These are phyloP conservation scores for Xylaria grammica DNA, from an alignment of 495 filamentous ascomycete species.

Conservation along the genomic window DNA sequence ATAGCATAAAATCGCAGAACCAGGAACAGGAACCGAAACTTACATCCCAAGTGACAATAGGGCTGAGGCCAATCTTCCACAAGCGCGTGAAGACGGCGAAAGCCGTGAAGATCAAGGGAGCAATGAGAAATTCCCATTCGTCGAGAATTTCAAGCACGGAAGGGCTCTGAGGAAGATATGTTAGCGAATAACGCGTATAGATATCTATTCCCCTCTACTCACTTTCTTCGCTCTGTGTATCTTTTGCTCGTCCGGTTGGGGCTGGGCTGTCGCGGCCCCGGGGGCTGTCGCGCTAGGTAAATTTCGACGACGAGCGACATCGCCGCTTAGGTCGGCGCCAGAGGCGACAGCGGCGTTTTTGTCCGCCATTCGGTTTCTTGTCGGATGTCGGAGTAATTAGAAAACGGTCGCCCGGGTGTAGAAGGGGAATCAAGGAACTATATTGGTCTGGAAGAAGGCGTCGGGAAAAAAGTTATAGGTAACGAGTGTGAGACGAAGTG, in stretches of 20 bases:
- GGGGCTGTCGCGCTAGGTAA: constrained; percentile 57
- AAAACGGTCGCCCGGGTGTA: background rate
- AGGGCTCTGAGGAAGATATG: constrained; percentile 41
- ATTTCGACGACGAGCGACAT: constrained; percentile 78
- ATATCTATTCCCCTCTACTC: constrained; percentile 18
- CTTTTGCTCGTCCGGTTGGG: constrained; percentile 69
- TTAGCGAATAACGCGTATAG: constrained; percentile 10
- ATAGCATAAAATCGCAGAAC: background rate
- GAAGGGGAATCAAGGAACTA: background rate
- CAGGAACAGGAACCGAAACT: constrained; percentile 39
- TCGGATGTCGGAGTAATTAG: constrained; percentile 1
- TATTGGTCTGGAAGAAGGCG: constrained; percentile 9
- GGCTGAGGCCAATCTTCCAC: constrained; percentile 92
- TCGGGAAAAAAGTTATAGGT: constrained; percentile 22
- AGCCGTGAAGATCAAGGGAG: constrained; percentile 84
- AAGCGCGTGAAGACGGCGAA: constrained; percentile 92
- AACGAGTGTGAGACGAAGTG: constrained; percentile 31
- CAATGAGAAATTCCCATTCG: constrained; percentile 84
- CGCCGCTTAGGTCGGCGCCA: constrained; percentile 64
- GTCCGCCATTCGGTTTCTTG: constrained; percentile 49
- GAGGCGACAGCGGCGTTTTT: constrained; percentile 63
- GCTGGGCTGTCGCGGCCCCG: constrained; percentile 40
- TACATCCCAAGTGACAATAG: constrained; percentile 99
- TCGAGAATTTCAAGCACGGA: constrained; percentile 69
- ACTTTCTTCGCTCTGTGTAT: constrained; percentile 63